Base-by-base conservation (phyloP, 2,329 filamentous ascomycete genomes). In the Leptosphaerulina australis region DNA sequence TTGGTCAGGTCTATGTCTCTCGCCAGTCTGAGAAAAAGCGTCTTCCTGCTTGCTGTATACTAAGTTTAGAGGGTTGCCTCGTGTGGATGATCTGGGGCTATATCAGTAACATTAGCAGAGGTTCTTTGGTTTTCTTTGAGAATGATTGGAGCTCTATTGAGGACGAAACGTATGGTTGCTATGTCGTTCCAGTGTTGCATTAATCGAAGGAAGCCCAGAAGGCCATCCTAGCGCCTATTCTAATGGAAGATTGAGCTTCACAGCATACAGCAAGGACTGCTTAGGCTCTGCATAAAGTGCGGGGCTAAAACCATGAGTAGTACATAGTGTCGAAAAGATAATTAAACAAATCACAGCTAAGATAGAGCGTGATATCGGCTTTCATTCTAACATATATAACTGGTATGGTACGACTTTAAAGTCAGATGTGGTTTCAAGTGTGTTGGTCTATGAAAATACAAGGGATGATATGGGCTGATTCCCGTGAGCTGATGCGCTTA, bases 191-290 rank as follows among this genome's bases (percentile, higher is more conserved):
- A 29, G 33, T 26, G 21, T 31, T 56, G 25, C 50, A 56, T 36
- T 18, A 43, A 22, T 56, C 50, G 18, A 53, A 45, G 34, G 22
- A 48, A 37, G 39, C 50, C 34, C 39, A 28, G 17, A 12, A 50
- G 22, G 47, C 50, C 37, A 18, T 18, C 21, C 33, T 18, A 31
- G 44, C 33, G 14, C 34, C 43, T 14, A 46, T 55, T 11, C 25
- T 58, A 3, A 55, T 58, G 44, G 55, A 55, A 38, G 47, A 55
- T 34, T 51, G 55, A 15, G 34, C 52, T 48, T 50, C 55, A 21
- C 17, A 25, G 14, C 47, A 55, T 40, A 58, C 37, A 21, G 47
- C 55, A 12, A 49, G 36, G 43, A 26, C 38, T 36, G 55, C 47
- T 22, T 31, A 46, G 39, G 25, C 28, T 25, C 46, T 50, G 3